Evolutionary conservation across 805 yeast species (phyloP).

Genomic region (Candida bentonensis): DNA sequence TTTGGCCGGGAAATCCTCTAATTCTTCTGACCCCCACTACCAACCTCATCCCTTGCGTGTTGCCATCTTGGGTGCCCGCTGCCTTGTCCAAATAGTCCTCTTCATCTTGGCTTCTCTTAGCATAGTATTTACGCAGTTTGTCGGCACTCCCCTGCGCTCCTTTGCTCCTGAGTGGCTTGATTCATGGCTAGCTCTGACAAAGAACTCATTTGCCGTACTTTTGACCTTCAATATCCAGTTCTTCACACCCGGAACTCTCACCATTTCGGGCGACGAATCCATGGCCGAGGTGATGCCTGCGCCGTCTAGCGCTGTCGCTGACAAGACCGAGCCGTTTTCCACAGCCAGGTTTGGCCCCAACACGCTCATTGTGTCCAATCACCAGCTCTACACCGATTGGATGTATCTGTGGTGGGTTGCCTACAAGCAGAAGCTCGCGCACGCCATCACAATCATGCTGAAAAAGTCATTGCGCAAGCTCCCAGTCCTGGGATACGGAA

Average conservation of each 20-base stretch:
- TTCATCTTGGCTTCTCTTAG: constrained; percentile 6
- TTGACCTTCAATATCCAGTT: constrained; percentile 16
- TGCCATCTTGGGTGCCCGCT: no score
- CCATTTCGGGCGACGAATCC: constrained; percentile 16
- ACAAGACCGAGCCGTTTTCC: not conserved
- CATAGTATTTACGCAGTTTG: constrained; percentile 12
- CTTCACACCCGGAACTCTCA: constrained; percentile 17
- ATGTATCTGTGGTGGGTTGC: constrained; percentile 75
- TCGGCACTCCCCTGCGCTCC: constrained; percentile 18
- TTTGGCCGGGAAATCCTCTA: no score
- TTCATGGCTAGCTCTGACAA: constrained; percentile 20
- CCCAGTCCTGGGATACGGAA: constrained; percentile 77
- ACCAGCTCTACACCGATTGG: constrained; percentile 94
- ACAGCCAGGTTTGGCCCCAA: constrained; percentile 29
- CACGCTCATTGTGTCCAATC: constrained; percentile 68
- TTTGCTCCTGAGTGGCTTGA: constrained; percentile 14
- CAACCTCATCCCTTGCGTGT: no score
- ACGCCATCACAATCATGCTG: constrained; percentile 55
- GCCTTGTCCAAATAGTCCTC: no score
- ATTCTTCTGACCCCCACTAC: no score
- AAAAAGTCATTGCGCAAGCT: constrained; percentile 57
- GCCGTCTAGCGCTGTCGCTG: not conserved
- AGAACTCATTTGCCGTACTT: constrained; percentile 19
- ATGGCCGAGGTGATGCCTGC: constrained; percentile 5
- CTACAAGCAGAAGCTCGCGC: constrained; percentile 52